Base-by-base conservation (phyloP, 1,139 yeast species). In the Suhomyces taliae region DNA sequence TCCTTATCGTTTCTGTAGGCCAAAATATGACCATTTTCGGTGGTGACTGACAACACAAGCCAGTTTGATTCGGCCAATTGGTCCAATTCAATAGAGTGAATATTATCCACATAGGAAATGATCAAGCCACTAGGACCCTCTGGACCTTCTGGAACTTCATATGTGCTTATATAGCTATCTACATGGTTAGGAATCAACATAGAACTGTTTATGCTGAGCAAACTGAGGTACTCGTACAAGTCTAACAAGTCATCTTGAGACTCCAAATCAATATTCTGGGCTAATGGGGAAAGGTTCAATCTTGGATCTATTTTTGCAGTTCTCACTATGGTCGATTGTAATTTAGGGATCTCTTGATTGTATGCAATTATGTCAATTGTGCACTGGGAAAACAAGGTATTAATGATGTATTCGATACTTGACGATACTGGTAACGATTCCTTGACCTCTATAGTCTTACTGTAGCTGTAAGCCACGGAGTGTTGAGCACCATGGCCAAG, bases 401-500 rank as follows among this genome's bases (percentile, higher is more conserved):
- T 9, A 7, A 39, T 29, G 32, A 15, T 31, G 10, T 43, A 39
- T n/a, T 32, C 26, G 12, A 34, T 14, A 8, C 4, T 19, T 4
- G 36, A 7, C 3, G 39, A 8, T 5, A 37, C n/a, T 8, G 19
- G 34, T 2, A 11, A 3, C n/a, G 14, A 11, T 2, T 10, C 11
- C 15, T 7, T 6, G 7, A 36, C 1, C 7, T 46, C 43, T 11
- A 58, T 42, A 8, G 47, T 37, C n/a, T 59, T 47, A 11, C 44
- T 41, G 45, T 58, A 49, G 39, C 46, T 47, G 44, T 47, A 54
- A 4, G 58, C 46, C 9, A 53, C 62, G 32, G 46, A 43, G 31
- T 53, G 46, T 35, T 51, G 45, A 1, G 64, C 47, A 0, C 67
- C 67, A 43, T 62, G 67, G 14, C 67, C 67, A 26, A 44, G 45